Conservation (phyloP, 495 filamentous ascomycete species). For the Aspergillus coremiiformis region DNA sequence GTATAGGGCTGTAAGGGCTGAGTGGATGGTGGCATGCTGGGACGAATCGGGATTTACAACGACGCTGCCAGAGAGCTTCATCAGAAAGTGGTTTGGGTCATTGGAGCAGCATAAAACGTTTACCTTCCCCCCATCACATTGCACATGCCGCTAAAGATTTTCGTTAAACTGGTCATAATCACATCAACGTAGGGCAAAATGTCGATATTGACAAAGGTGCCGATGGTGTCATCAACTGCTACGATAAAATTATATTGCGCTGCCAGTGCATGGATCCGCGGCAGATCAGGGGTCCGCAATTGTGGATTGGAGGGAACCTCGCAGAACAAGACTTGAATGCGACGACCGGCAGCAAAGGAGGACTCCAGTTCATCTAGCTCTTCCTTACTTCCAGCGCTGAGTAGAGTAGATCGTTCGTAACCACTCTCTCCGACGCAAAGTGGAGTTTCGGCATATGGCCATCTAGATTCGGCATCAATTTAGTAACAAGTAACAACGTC, state of each 20-base stretch:
- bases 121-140: constrained; percentile 24
- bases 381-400: constrained; percentile 18
- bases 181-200: constrained; percentile 17
- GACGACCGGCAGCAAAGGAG: constrained; percentile 11
- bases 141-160: constrained; percentile 20
- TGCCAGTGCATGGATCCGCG: constrained; percentile 26
- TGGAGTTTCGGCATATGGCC: constrained; percentile 18
- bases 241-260: constrained; percentile 37
- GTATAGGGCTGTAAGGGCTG: background rate
- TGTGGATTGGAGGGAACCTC: constrained; percentile 44
- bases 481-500: no score
- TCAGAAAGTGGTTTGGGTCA: background rate
- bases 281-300: constrained; percentile 34
- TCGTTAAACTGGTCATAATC: constrained; percentile 18
- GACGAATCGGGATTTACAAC: constrained; percentile 10
- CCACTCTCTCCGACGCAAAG: constrained; percentile 23
- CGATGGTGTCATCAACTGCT: constrained; percentile 42
- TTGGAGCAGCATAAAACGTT: background rate
- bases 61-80: background rate
- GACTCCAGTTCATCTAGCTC: constrained; percentile 30
- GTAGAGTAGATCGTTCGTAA: constrained; percentile 29
- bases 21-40: constrained; percentile 5
- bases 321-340: constrained; percentile 25
- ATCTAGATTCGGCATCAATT: background rate
- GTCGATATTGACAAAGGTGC: constrained; percentile 39